Percentiles rank a stretch among this genome's conserved stretches.
phyloP scores from a whole-genome alignment of 225 moss, liverwort and hornwort species.

The Physcomitrium patens region DNA sequence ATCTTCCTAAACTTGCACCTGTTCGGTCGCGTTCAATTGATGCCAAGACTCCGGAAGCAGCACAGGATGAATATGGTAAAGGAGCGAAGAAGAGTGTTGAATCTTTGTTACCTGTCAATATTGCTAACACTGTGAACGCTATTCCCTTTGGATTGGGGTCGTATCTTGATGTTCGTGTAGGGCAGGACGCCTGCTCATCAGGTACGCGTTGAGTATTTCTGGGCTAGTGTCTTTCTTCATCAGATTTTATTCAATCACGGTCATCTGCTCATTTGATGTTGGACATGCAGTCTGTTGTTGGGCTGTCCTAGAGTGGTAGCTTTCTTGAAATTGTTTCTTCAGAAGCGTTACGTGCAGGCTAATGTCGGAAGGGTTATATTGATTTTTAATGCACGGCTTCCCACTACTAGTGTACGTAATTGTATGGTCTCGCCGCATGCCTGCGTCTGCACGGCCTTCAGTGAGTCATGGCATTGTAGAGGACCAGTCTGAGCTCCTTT shows the following conservation, averaged over 20 bases:
- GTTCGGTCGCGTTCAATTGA: conserved; percentile 88
- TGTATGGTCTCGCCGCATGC: conserved; percentile 53
- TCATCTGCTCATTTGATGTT: not conserved
- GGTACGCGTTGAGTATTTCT: conserved; percentile 47
- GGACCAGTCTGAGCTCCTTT: conserved; percentile 59
- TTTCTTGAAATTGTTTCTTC: conserved; percentile 10
- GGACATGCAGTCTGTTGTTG: conserved; percentile 28
- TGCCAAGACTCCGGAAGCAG: conserved; percentile 60
- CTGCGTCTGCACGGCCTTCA: conserved; percentile 61
- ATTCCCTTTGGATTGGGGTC: conserved; percentile 81
- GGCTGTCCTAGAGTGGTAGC: conserved; percentile 19
- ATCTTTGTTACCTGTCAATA: conserved; percentile 50
- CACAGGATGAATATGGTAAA: conserved; percentile 53
- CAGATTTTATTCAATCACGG: conserved; percentile 1
- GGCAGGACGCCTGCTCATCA: conserved; percentile 89
- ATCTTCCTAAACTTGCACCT: conserved; percentile 88
- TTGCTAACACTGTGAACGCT: conserved; percentile 49
- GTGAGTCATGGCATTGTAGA: conserved; percentile 77
- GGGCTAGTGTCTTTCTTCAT: not conserved
- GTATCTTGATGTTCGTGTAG: conserved; percentile 91
- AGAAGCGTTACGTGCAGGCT: conserved; percentile 13
- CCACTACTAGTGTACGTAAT: conserved; percentile 16
- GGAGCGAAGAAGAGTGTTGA: conserved; percentile 52
- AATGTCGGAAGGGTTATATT: not conserved
- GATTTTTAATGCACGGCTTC: conserved; percentile 43